Percentiles rank a stretch among this genome's conserved stretches.
Evolutionary conservation across 805 yeast species (phyloP).

Genomic region (Sugiyamaella mastotermitis): DNA sequence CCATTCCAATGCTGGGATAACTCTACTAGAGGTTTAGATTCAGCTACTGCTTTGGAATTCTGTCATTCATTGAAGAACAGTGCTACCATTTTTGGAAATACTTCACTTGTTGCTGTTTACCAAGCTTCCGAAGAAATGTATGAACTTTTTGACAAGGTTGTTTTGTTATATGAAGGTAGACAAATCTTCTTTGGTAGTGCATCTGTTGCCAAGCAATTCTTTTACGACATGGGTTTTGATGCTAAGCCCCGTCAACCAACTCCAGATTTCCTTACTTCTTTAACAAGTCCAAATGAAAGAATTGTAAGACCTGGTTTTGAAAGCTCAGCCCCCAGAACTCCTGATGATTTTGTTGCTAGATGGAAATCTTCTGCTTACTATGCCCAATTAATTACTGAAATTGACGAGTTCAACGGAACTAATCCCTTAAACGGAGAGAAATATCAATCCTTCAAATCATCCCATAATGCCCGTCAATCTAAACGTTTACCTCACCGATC

Average conservation of each 20-base stretch:
- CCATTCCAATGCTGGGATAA: conserved; percentile 58
- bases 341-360: conserved; percentile 44
- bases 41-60: conserved; percentile 65
- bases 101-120: conserved; percentile 57
- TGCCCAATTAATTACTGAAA: conserved; percentile 34
- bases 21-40: conserved; percentile 65
- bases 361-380: conserved; percentile 46
- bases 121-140: conserved; percentile 54
- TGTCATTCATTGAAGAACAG: conserved; percentile 51
- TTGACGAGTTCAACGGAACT: conserved; percentile 33
- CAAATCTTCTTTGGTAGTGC: conserved; percentile 50
- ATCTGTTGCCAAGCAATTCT: conserved; percentile 41
- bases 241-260: conserved; percentile 56
- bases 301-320: conserved; percentile 39
- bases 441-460: conserved; percentile 24
- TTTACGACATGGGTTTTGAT: conserved; percentile 48
- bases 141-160: conserved; percentile 48
- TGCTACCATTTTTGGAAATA: conserved; percentile 42
- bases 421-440: conserved; percentile 23
- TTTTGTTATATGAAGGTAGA: conserved; percentile 49
- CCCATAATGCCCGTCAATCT: conserved; percentile 27
- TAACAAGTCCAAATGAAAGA: conserved; percentile 51
- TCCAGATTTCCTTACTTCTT: conserved; percentile 51
- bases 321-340: conserved; percentile 45
- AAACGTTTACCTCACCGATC: conserved; percentile 31